Evolutionary conservation across 2,329 filamentous ascomycete species (phyloP).

Genomic region (Botrytis tulipae): DNA sequence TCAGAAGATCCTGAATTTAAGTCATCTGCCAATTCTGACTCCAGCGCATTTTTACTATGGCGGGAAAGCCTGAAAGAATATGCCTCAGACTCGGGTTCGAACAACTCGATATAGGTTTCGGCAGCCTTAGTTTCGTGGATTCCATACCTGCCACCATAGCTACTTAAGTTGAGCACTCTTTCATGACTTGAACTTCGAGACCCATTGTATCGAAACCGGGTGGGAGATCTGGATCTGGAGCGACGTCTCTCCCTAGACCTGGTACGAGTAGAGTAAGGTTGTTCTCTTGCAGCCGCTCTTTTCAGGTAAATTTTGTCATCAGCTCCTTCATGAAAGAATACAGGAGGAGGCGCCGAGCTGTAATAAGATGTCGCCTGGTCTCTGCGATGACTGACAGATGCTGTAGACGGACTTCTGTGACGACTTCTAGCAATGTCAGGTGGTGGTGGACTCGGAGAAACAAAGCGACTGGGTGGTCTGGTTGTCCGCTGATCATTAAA

Average conservation of each 20-base stretch:
- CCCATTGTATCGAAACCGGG: background rate
- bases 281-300: background rate
- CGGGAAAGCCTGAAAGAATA: conserved; percentile 14
- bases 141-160: background rate
- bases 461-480: background rate
- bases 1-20: background rate
- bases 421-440: background rate
- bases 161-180: background rate
- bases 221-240: conserved; percentile 1
- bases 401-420: background rate
- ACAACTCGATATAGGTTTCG: background rate
- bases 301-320: background rate
- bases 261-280: background rate
- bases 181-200: conserved; percentile 9
- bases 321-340: background rate
- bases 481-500: background rate
- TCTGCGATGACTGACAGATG: background rate
- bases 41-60: background rate
- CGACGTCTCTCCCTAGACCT: background rate
- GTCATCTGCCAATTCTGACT: background rate
- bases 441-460: background rate
- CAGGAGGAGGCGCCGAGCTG: background rate
- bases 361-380: background rate
- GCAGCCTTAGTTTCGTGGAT: background rate
- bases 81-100: background rate